Percentiles rank a stretch among this genome's conserved stretches.
Conservation (phyloP, 129 eudicot species). For the Logfia minima region DNA sequence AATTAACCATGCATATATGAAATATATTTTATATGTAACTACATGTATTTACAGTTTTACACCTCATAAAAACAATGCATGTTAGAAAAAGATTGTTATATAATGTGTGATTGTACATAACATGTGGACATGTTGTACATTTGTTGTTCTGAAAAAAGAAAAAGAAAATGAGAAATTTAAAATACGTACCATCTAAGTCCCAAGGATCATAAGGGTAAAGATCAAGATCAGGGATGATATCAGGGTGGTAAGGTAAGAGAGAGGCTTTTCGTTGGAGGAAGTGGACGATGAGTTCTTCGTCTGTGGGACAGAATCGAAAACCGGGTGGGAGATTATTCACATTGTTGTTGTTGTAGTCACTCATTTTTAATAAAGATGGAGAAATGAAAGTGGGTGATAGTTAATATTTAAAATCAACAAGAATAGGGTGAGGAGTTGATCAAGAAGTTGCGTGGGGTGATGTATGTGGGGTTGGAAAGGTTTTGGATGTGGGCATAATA, state of each 20-base stretch:
- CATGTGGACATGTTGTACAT: background rate
- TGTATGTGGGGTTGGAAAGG: slow-evolving; percentile 41
- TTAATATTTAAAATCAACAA: background rate
- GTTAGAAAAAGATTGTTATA: background rate
- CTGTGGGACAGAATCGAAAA: slow-evolving; percentile 81
- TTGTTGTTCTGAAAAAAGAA: background rate
- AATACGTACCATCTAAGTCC: slow-evolving; percentile 80
- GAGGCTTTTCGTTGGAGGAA: slow-evolving; percentile 83
- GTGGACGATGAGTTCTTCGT: slow-evolving; percentile 90
- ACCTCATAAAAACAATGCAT: background rate
- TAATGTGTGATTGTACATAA: background rate
- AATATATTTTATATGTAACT: background rate
- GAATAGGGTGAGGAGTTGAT: slow-evolving; percentile 22
- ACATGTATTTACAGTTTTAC: background rate
- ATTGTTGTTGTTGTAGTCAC: slow-evolving; percentile 47
- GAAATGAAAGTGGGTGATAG: slow-evolving; percentile 2
- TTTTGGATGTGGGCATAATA: slow-evolving; percentile 39
- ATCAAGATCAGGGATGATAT: slow-evolving; percentile 88
- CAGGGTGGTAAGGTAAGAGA: slow-evolving; percentile 82
- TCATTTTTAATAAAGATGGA: slow-evolving; percentile 18
- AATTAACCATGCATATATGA: slow-evolving; percentile 5
- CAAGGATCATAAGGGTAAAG: slow-evolving; percentile 89
- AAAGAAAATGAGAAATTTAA: background rate
- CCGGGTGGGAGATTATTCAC: slow-evolving; percentile 89
- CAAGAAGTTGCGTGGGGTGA: slow-evolving; percentile 3